phyloP scores from a whole-genome alignment of 208 protist species.

The Naegleria lovaniensis region DNA sequence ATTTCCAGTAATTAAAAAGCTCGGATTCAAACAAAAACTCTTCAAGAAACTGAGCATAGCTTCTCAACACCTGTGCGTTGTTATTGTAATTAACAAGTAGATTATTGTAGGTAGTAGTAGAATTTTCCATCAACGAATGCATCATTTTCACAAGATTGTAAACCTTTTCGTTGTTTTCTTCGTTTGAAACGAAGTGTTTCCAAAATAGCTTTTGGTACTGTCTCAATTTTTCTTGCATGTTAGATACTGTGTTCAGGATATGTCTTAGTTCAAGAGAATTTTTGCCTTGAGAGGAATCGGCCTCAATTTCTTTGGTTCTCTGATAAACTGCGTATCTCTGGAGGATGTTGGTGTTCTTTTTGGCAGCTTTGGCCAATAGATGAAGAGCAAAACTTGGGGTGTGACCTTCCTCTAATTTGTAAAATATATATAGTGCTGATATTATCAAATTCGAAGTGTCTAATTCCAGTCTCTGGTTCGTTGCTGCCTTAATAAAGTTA shows the following conservation, averaged over 20 bases:
- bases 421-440: neutral
- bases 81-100: neutral
- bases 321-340: neutral
- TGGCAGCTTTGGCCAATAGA: neutral
- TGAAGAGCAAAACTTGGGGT: neutral
- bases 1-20: neutral
- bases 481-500: neutral
- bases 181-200: neutral
- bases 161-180: neutral
- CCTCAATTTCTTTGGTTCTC: neutral
- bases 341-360: neutral
- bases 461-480: neutral
- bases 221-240: neutral
- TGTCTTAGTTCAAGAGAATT: neutral
- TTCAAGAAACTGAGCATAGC: neutral
- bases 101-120: neutral
- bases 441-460: neutral
- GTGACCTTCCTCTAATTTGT: neutral
- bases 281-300: neutral
- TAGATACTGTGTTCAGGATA: neutral
- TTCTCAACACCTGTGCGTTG: neutral
- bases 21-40: neutral
- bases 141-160: neutral
- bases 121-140: neutral
- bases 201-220: neutral